A percentile compares a stretch with the other conserved stretches of the same genome.
phyloP scores from a whole-genome alignment of 768 basidiomycete genomes.

The Tremella yokohamensis region DNA sequence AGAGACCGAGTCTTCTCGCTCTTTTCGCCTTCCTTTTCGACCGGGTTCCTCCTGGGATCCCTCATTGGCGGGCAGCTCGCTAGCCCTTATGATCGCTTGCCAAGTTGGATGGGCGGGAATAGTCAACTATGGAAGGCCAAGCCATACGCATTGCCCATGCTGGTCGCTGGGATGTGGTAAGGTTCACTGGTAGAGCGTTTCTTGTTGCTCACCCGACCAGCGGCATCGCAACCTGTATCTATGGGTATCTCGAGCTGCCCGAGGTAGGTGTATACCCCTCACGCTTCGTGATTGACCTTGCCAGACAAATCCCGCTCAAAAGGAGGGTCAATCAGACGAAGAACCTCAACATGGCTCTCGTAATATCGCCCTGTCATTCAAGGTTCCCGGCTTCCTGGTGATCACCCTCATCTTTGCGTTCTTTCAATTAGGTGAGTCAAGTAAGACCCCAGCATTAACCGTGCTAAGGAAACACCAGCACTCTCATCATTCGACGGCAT shows the following conservation, averaged over 20 bases:
- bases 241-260: not conserved
- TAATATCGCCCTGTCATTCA: not conserved
- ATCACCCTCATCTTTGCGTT: constrained; percentile 3
- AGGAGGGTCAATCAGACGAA: not conserved
- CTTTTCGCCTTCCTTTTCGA: constrained; percentile 5
- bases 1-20: constrained; percentile 4
- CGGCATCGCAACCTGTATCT: not conserved
- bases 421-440: constrained; percentile 1
- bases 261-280: not conserved
- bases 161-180: constrained; percentile 18
- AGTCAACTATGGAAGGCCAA: constrained; percentile 17
- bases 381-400: not conserved
- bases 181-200: not conserved
- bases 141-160: constrained; percentile 35
- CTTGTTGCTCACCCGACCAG: too few relatives aligned
- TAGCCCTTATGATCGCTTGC: not conserved
- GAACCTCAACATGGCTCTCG: not conserved
- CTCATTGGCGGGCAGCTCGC: constrained; percentile 8
- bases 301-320: not conserved
- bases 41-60: constrained; percentile 10
- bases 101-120: constrained; percentile 11
- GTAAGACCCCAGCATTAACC: not conserved
- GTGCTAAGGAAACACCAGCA: constrained; percentile 10
- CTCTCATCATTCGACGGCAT: constrained; percentile 32
- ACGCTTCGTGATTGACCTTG: not conserved